Conservation (phyloP, 257 asterid species). For the Nemophila menziesii region DNA sequence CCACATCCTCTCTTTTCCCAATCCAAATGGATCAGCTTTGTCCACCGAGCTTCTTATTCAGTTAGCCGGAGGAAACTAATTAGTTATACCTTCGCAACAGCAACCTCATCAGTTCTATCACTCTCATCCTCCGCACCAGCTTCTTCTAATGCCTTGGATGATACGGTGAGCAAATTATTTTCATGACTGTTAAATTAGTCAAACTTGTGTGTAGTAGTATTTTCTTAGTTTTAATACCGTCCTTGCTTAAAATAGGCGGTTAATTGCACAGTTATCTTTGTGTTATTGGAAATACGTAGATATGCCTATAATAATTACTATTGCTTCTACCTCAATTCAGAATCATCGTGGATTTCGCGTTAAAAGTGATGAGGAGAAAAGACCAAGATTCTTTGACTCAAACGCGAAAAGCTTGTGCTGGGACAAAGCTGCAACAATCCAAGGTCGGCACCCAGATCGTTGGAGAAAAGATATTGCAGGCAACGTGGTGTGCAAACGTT, state of each 20-base stretch:
- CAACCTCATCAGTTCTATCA: not conserved
- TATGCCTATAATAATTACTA: constrained; percentile 9
- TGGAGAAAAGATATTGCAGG: constrained; percentile 85
- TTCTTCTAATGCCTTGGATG: not conserved
- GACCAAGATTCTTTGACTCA: constrained; percentile 48
- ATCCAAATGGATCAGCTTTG: too few species aligned
- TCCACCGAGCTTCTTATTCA: not conserved
- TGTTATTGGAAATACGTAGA: not conserved
- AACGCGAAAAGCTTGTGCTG: constrained; percentile 52
- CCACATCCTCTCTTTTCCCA: too few species aligned
- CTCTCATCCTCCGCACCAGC: not conserved
- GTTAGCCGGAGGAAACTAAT: not conserved
- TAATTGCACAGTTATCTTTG: not conserved
- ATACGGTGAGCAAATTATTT: not conserved
- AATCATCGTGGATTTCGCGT: constrained; percentile 12
- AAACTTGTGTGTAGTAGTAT: not conserved
- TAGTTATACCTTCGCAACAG: not conserved
- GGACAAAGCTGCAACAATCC: constrained; percentile 51
- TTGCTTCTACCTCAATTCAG: constrained; percentile 22
- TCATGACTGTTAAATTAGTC: not conserved
- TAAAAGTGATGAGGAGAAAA: constrained; percentile 25
- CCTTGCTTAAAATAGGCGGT: too few species aligned
- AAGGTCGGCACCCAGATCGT: constrained; percentile 72
- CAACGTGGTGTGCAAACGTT: constrained; percentile 54
- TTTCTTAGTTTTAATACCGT: too few species aligned